These are phyloP conservation scores for Brasilioporus rufonigricans DNA, from an alignment of 768 basidiomycete genomes.

Conservation along the genomic window DNA sequence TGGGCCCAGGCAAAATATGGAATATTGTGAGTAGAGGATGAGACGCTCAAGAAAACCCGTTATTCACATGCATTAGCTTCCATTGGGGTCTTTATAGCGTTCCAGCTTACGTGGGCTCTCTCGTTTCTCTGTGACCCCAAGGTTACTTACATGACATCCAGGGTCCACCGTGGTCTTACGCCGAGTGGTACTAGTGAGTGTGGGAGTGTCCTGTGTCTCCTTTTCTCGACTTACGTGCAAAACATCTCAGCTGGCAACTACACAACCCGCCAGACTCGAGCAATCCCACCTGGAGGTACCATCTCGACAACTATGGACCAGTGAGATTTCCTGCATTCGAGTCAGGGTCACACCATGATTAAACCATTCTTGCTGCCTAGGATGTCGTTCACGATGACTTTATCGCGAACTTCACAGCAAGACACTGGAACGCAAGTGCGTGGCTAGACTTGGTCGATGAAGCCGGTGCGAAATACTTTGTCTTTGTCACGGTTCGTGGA, in stretches of 20 bases:
- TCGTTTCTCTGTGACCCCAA: background rate
- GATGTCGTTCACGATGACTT: constrained; percentile 57
- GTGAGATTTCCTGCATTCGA: constrained; percentile 22
- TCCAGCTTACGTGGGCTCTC: constrained; percentile 39
- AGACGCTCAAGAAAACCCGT: background rate
- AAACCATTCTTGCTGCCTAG: constrained; percentile 21
- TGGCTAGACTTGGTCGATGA: constrained; percentile 55
- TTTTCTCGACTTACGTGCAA: background rate
- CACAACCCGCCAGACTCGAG: constrained; percentile 36
- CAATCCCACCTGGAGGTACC: constrained; percentile 47
- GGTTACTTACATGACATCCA: constrained; percentile 14
- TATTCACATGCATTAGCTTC: constrained; percentile 32
- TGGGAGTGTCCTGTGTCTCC: background rate
- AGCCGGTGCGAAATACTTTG: constrained; percentile 62
- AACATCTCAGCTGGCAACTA: constrained; percentile 35
- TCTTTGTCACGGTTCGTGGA: constrained; percentile 46
- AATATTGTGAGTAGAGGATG: constrained; percentile 43
- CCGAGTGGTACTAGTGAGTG: constrained; percentile 58
- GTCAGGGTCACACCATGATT: background rate
- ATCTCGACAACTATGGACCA: constrained; percentile 46
- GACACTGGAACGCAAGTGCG: constrained; percentile 50
- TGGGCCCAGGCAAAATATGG: constrained; percentile 55
- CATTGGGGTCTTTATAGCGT: constrained; percentile 51
- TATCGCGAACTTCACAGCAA: constrained; percentile 50
- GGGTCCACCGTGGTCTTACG: constrained; percentile 41